Evolutionary conservation across 805 yeast species (phyloP), one percentile per base, ranked within the genome.

Genomic region (Candida namnaoensis): DNA sequence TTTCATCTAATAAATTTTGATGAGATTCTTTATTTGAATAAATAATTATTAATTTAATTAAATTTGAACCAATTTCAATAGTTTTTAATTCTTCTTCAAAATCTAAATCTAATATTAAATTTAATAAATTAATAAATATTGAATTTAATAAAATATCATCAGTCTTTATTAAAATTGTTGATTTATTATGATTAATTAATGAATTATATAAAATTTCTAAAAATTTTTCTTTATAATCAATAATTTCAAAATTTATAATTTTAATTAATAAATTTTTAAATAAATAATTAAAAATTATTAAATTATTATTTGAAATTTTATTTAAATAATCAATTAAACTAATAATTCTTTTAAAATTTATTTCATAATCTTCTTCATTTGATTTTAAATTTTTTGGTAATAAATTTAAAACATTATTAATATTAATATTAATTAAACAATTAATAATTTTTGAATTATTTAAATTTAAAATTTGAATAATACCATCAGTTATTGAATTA

Each of bases 401-500:
- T 19, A 19, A 19, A 19, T 19, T 19, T 19, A 19, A 19, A 3
- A 19, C 2, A 19, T 19, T 19, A 19, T 19, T 19, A 19, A 19
- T 19, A 19, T 19, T 19, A 2, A 19, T 19, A 19, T 13, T 12
- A 6, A 30, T 12, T 12, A 30, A 30, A 12, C 6, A 30, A 11
- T 30, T 13, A 5, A 30, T 8, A 8, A 30, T 30, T 11, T 30
- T 13, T 6, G 5, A 30, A 12, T 30, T 26, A 26, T 10, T 26
- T 19, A 47, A 52, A 38, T 61, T 54, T 7, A 56, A 56, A 3
- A 81, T 51, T 11, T 60, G 61, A 6, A 72, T 68, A 39, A 88
- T 59, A 0, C 88, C 80, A 9, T 64, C 69, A 24, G 82, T 54
- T 12, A 80, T 69, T 12, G 78, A 78, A 14, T 61, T 62, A 34